phyloP scores from a whole-genome alignment of 805 yeast species.

The Blastobotrys mokoenaii region DNA sequence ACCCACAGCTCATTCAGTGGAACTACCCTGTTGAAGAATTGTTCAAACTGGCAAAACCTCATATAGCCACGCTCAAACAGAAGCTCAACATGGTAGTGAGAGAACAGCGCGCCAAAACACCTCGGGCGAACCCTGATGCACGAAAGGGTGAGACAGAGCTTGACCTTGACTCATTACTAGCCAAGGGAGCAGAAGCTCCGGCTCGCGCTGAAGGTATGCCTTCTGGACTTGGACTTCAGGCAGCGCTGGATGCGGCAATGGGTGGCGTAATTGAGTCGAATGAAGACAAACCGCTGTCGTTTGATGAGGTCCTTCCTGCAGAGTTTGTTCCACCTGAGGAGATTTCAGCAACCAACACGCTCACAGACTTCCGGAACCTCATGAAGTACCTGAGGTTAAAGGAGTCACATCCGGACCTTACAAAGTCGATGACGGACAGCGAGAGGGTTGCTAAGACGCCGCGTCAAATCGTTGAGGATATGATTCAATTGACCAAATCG shows the following conservation, averaged over 20 bases:
- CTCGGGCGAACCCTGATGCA: background rate
- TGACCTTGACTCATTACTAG: slow-evolving; percentile 17
- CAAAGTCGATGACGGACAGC: too few species aligned
- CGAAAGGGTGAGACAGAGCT: slow-evolving; percentile 10
- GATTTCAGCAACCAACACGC: too few species aligned
- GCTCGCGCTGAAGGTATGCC: background rate
- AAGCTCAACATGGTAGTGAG: slow-evolving; percentile 16
- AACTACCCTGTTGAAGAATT: slow-evolving; percentile 17
- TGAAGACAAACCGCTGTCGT: too few species aligned
- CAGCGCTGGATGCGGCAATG: too few species aligned
- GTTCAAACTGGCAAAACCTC: slow-evolving; percentile 9
- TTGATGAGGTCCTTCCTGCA: too few species aligned
- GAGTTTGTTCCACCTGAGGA: too few species aligned
- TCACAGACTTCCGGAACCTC: slow-evolving; percentile 1
- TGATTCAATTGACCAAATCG: too few species aligned
- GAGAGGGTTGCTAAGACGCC: too few species aligned
- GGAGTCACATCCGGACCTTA: too few species aligned
- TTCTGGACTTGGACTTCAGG: background rate
- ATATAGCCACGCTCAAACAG: slow-evolving; percentile 9
- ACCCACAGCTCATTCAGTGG: slow-evolving; percentile 19
- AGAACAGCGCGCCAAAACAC: slow-evolving; percentile 5
- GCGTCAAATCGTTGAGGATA: too few species aligned
- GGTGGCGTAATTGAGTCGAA: too few species aligned
- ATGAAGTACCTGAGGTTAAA: background rate
- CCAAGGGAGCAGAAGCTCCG: background rate